These are phyloP conservation scores for Candida saitoana DNA, from an alignment of 805 yeast genomes.

Conservation along the genomic window DNA sequence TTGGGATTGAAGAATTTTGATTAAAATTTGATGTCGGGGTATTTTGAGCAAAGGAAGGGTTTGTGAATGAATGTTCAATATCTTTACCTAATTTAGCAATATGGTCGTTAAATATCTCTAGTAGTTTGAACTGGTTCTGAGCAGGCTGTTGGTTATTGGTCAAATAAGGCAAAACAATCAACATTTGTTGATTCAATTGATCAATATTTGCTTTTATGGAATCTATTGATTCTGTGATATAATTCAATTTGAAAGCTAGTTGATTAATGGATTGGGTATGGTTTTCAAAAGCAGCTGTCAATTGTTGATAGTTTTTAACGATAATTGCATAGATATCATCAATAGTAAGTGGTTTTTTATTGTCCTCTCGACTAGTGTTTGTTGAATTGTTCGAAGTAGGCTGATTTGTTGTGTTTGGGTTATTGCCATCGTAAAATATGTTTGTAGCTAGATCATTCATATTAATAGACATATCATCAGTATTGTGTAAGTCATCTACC, in stretches of 20 bases:
- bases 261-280: constrained; percentile 11
- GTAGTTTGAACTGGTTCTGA: constrained; percentile 11
- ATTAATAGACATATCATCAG: neutral
- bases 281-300: constrained; percentile 9
- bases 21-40: neutral
- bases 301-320: neutral
- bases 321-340: constrained; percentile 8
- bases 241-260: constrained; percentile 11
- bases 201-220: constrained; percentile 7
- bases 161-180: constrained; percentile 8
- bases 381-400: constrained; percentile 9
- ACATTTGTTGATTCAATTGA: constrained; percentile 10
- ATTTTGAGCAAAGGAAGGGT: neutral
- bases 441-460: constrained; percentile 2
- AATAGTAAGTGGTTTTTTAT: constrained; percentile 10
- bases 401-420: neutral
- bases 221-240: constrained; percentile 12
- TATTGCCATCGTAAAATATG: neutral
- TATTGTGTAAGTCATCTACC: neutral
- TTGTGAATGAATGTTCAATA: constrained; percentile 14
- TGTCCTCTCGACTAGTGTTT: constrained; percentile 18
- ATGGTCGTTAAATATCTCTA: constrained; percentile 18
- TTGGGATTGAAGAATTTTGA: neutral
- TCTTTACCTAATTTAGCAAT: constrained; percentile 18
- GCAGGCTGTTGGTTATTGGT: constrained; percentile 1